Evolutionary conservation across 345 rosid species (phyloP).

Genomic region (Dovyalis caffra): DNA sequence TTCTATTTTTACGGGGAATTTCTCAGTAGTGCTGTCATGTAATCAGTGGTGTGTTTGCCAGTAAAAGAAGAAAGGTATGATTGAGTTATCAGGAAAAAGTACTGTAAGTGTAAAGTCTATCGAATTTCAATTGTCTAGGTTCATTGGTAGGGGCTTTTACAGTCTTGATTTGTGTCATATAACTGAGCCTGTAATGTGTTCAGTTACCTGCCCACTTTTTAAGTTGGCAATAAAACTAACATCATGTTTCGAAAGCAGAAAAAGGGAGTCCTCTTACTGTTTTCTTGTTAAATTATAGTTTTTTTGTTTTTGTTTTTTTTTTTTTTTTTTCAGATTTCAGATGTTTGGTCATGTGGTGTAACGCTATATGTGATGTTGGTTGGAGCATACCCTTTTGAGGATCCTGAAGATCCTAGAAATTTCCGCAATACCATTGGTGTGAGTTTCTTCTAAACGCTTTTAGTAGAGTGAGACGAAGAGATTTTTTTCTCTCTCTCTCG

Average conservation of each 20-base stretch:
- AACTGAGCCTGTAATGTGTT: background rate
- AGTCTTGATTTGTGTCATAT: background rate
- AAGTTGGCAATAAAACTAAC: background rate
- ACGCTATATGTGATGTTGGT: conserved; percentile 76
- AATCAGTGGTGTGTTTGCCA: background rate
- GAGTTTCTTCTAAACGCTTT: conserved; percentile 11
- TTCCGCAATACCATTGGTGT: conserved; percentile 71
- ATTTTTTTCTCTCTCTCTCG: too few relatives aligned
- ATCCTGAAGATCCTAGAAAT: too few relatives aligned
- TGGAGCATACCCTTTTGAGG: conserved; percentile 77
- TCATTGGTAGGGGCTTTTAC: background rate
- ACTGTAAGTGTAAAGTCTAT: too few relatives aligned
- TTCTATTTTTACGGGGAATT: background rate
- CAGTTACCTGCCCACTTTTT: background rate
- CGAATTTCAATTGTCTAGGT: background rate
- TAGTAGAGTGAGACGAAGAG: background rate
- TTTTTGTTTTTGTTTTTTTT: too few relatives aligned
- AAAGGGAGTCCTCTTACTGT: background rate
- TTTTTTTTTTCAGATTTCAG: too few relatives aligned
- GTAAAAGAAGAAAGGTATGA: background rate
- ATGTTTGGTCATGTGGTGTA: conserved; percentile 86
- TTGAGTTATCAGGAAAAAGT: background rate
- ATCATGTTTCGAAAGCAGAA: background rate
- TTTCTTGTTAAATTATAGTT: conserved; percentile 10
- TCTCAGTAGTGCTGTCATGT: background rate